A percentile compares a stretch with the other conserved stretches of the same genome.
Conservation (phyloP, 1,139 yeast species). For the Meyerozyma smithsonii region DNA sequence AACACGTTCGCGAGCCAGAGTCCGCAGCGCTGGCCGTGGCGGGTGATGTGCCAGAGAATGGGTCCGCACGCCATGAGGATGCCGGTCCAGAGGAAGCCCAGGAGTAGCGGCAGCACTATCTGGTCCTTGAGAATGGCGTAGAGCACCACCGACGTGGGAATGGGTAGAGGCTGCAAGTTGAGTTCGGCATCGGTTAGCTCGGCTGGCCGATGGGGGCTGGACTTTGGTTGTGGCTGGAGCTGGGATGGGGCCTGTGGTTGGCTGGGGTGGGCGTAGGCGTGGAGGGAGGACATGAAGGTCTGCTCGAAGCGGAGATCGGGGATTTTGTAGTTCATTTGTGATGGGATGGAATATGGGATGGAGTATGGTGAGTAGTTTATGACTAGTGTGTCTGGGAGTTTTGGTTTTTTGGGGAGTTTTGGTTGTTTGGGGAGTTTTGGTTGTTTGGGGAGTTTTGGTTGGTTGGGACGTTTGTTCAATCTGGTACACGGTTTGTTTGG, state of each 20-base stretch:
- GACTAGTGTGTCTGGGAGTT: too few species aligned
- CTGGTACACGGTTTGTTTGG: too few species aligned
- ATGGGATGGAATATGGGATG: too few species aligned
- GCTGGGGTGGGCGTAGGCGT: conserved; percentile 23
- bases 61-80: conserved; percentile 30
- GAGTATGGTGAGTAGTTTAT: too few species aligned
- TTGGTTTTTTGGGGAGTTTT: too few species aligned
- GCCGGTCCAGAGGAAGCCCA: conserved; percentile 41
- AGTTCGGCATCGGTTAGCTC: conserved; percentile 23
- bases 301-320: conserved; percentile 70
- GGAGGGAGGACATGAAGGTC: conserved; percentile 49
- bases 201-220: too few species aligned
- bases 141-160: conserved; percentile 44
- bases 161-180: conserved; percentile 18
- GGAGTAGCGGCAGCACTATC: conserved; percentile 59
- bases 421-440: too few species aligned
- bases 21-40: conserved; percentile 32
- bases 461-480: too few species aligned
- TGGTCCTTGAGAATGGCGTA: conserved; percentile 63
- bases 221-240: not conserved
- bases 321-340: conserved; percentile 14
- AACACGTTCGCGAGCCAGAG: conserved; percentile 17
- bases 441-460: too few species aligned
- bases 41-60: conserved; percentile 19
- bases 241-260: not conserved